Conservation (phyloP, 345 rosid species). For the Dovyalis caffra region DNA sequence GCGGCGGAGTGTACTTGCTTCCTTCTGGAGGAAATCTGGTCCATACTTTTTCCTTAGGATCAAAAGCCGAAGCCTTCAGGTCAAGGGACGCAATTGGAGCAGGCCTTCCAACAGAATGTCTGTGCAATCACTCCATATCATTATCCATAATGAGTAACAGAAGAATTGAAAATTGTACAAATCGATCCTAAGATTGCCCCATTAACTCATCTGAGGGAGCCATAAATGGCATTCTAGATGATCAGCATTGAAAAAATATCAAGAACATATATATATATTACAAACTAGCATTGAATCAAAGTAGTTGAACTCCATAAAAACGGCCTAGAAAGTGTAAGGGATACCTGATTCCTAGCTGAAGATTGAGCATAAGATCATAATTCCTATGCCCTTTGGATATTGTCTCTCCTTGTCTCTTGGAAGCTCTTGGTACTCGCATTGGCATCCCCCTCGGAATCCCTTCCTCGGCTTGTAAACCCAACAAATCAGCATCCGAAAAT, state of each 20-base stretch:
- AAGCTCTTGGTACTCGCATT: conserved; percentile 59
- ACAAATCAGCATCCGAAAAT: conserved; percentile 40
- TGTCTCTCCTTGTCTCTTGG: conserved; percentile 82
- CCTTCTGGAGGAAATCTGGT: conserved; percentile 92
- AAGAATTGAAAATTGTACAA: too few relatives aligned
- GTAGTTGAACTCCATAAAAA: not conserved
- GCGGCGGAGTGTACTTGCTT: conserved; percentile 88
- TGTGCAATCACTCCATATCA: conserved; percentile 12
- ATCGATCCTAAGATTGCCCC: too few relatives aligned
- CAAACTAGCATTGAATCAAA: too few relatives aligned
- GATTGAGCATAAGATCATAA: conserved; percentile 93
- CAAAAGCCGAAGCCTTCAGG: conserved; percentile 86
- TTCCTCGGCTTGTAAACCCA: conserved; percentile 42
- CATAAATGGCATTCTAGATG: too few relatives aligned
- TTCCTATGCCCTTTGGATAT: conserved; percentile 87
- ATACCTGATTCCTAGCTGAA: conserved; percentile 65
- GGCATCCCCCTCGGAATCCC: conserved; percentile 37
- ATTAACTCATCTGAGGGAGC: too few relatives aligned
- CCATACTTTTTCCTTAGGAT: conserved; percentile 92
- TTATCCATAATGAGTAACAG: too few relatives aligned
- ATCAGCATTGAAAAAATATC: too few relatives aligned
- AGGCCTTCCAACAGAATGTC: conserved; percentile 89
- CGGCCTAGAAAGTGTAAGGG: not conserved
- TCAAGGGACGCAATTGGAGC: conserved; percentile 72
- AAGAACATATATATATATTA: too few relatives aligned